Conservation (phyloP, 1,284 basidiomycete genomes). For the Tranzscheliella williamsii region DNA sequence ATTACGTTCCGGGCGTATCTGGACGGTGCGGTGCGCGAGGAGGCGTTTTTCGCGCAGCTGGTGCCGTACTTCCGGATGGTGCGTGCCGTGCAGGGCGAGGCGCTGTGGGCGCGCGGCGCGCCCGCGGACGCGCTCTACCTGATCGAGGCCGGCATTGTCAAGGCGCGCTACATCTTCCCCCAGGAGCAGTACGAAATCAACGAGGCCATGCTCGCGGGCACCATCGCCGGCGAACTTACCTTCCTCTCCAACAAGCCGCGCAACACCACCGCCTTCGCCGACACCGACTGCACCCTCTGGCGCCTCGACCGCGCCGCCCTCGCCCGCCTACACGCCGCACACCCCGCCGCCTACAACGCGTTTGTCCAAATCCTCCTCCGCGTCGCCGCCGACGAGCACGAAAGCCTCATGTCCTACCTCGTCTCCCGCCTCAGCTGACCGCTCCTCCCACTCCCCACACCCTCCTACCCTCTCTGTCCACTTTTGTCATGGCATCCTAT, state of each 20-base stretch:
- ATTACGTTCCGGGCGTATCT: slow-evolving; percentile 52
- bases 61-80: slow-evolving; percentile 74
- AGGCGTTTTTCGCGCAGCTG: slow-evolving; percentile 64
- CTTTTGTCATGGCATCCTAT: too few species aligned
- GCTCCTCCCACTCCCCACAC: background rate
- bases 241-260: slow-evolving; percentile 48
- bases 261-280: slow-evolving; percentile 55
- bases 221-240: slow-evolving; percentile 57
- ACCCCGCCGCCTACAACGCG: slow-evolving; percentile 17
- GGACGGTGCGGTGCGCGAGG: slow-evolving; percentile 1
- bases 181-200: slow-evolving; percentile 59
- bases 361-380: slow-evolving; percentile 51
- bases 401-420: slow-evolving; percentile 57
- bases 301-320: slow-evolving; percentile 35
- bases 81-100: slow-evolving; percentile 67
- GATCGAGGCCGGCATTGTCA: slow-evolving; percentile 58
- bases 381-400: slow-evolving; percentile 57
- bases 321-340: slow-evolving; percentile 25
- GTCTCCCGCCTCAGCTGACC: slow-evolving; percentile 49
- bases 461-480: too few species aligned
- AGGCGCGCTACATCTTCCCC: slow-evolving; percentile 55
- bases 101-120: slow-evolving; percentile 76
- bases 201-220: slow-evolving; percentile 60
- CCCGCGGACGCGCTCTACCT: slow-evolving; percentile 66
- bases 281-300: slow-evolving; percentile 54